Conservation (phyloP, 2,329 filamentous ascomycete species). For the Dactylellina leptospora region DNA sequence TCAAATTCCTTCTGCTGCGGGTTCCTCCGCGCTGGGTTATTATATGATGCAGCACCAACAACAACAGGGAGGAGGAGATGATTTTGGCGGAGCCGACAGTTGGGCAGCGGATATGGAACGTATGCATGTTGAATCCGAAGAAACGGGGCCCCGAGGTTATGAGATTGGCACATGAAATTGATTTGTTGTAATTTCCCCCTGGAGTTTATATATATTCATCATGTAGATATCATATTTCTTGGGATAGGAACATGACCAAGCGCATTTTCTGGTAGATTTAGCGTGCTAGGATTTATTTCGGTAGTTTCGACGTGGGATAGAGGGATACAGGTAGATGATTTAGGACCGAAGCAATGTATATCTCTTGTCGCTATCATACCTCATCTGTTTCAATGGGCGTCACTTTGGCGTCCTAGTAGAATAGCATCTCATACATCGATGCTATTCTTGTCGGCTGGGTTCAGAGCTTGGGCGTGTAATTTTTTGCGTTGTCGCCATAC, state of each 20-base stretch:
- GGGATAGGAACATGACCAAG: neutral
- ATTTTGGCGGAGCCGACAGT: constrained; percentile 30
- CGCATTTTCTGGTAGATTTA: constrained; percentile 42
- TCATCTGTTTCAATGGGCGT: neutral
- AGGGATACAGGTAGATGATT: constrained; percentile 15
- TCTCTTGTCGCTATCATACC: neutral
- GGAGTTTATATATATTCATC: constrained; percentile 14
- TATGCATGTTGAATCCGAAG: constrained; percentile 50
- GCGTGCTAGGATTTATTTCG: constrained; percentile 36
- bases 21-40: constrained; percentile 34
- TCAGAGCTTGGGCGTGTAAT: constrained; percentile 26
- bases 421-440: neutral
- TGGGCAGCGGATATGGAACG: constrained; percentile 48
- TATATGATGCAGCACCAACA: constrained; percentile 52
- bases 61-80: constrained; percentile 8
- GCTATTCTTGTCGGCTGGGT: neutral
- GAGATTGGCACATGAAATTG: constrained; percentile 45
- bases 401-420: neutral
- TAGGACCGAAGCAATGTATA: constrained; percentile 27
- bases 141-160: constrained; percentile 36
- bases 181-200: constrained; percentile 1
- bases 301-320: constrained; percentile 11
- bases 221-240: too few relatives aligned
- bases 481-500: constrained; percentile 43
- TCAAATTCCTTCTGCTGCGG: constrained; percentile 19